Base-by-base conservation (phyloP, 768 basidiomycete genomes). In the Pholiota molesta region DNA sequence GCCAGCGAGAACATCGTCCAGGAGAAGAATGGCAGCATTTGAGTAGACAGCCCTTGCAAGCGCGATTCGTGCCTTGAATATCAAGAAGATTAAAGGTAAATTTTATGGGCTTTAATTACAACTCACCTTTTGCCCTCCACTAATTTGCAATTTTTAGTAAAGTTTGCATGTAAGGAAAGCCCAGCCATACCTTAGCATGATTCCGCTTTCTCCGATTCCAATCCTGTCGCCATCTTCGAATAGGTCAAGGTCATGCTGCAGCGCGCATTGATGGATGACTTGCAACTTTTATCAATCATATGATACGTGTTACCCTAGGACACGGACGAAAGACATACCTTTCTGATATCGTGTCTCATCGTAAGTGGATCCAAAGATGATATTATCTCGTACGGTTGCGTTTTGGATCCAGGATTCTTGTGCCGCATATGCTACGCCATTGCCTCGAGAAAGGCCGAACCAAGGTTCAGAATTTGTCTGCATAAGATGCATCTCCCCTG, bases 1-100 rank as follows among this genome's bases (percentile, higher is more conserved):
- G 5, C 86, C 86, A 17, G 85, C 85, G 21, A 88, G 73, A 8
- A 91, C 85, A 68, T 92, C 90, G 67, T 93, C 91, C 49, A 92
- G 73, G 8, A 93, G 74, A 5, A 93, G 68, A 33, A 86, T 84
- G 26, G 82, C 71, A 0, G 90, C 86, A 16, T 73, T 73, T 3
- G 79, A 80, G 59, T 82, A 81, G 0, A 81, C 66, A 8, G 79
- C 79, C 29, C 79, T 72, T 16, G 79, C 79, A 11, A 81, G 72
- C 2, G 77, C 77, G 16, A 80, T 65, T 17, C 80, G 73, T 40
- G 80, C 87, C 76, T 79, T 31, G 3, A 13, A 13, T 13, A 11
- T 16, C 26, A 31, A 26, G 9, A 49, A 26, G 9, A 35, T 52
- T 23, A 35, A 29, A n/a, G 19, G 2, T 10, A 16, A 21, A n/a